Base-by-base conservation (phyloP, 257 asterid genomes). In the Agastache rugosa region DNA sequence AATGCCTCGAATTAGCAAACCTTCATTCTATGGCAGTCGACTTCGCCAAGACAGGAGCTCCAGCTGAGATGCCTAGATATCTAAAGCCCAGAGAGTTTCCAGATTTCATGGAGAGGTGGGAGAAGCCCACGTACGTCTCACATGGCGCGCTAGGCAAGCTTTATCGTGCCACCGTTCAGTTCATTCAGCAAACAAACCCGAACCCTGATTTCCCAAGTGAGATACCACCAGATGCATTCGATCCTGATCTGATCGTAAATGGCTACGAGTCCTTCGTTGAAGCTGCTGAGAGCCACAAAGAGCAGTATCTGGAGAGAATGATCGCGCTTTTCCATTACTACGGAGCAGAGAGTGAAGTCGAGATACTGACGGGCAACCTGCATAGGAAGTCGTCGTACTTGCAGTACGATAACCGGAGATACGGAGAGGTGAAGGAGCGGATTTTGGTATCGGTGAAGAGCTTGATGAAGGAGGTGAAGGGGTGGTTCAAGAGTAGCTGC, bases 11-110 rank as follows among this genome's bases (percentile, higher is more conserved):
- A 78, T 81, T 94, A 68, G 96, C 99, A 42, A 79, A 81, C 69
- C 97, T 94, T 16, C 98, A 92, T 77, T 92, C 99, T 0, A 94
- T 92, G 99, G 99, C 98, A 3, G 99, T 94, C n/a, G 98, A 92
- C 68, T 94, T 84, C 12, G 99, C 99, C 73, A 94, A 94, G 78
- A 77, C 96, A 0, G 99, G 97, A 20, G 96, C 98, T 66, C 97
- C 98, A 12, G 99, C 98, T 8, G 98, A 87, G 86, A 94, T 94
- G 96, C 99, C 98, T 9, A 71, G 85, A 67, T 77, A 39, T 37
- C 77, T 94, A 65, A 92, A 85, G 81, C 96, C 96, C 27, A 71
- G 88, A 68, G 98, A 92, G 73, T 94, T 82, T 35, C 98, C 99
- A 0, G 99, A 94, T 78, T 94, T 92, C 88, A 85, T 94, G 96